phyloP scores from a whole-genome alignment of 2,329 filamentous ascomycete genomes.

The Macrophomina pseudophaseolina region DNA sequence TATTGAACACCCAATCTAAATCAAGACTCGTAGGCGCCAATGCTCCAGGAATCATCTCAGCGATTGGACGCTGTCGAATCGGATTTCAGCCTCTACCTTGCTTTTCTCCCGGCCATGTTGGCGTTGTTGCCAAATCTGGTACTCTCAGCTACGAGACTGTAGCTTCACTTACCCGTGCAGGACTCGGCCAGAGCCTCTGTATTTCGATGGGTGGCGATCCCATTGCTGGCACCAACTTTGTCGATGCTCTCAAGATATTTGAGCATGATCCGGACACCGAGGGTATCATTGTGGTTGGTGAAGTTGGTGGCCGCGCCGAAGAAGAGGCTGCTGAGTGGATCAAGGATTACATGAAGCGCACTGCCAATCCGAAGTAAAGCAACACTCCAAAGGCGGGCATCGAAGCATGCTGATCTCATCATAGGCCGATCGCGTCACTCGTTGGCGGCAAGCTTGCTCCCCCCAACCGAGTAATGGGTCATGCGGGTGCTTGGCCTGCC shows the following conservation, averaged over 20 bases:
- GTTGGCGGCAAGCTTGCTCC: constrained; percentile 71
- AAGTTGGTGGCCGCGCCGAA: constrained; percentile 73
- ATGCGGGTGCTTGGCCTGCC: constrained; percentile 74
- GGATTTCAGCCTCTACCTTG: constrained; percentile 79
- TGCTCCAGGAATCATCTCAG: constrained; percentile 78
- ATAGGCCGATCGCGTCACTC: constrained; percentile 72
- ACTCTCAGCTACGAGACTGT: constrained; percentile 83
- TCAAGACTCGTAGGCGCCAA: constrained; percentile 81
- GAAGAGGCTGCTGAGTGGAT: constrained; percentile 77
- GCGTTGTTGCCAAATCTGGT: constrained; percentile 80
- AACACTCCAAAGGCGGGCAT: not conserved
- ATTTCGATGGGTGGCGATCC: constrained; percentile 80
- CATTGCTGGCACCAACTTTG: constrained; percentile 74
- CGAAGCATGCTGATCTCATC: constrained; percentile 25
- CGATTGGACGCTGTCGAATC: constrained; percentile 70
- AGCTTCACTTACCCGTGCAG: constrained; percentile 73
- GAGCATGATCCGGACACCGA: constrained; percentile 70
- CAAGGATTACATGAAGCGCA: constrained; percentile 64
- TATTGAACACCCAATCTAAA: constrained; percentile 72
- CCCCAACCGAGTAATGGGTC: constrained; percentile 73
- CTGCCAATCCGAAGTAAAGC: constrained; percentile 66
- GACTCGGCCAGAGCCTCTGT: constrained; percentile 76
- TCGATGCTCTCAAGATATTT: constrained; percentile 71
- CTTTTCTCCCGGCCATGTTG: constrained; percentile 71
- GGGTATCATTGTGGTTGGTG: constrained; percentile 74